phyloP scores from a whole-genome alignment of 2,329 filamentous ascomycete genomes.

The Lachnellula suecica region DNA sequence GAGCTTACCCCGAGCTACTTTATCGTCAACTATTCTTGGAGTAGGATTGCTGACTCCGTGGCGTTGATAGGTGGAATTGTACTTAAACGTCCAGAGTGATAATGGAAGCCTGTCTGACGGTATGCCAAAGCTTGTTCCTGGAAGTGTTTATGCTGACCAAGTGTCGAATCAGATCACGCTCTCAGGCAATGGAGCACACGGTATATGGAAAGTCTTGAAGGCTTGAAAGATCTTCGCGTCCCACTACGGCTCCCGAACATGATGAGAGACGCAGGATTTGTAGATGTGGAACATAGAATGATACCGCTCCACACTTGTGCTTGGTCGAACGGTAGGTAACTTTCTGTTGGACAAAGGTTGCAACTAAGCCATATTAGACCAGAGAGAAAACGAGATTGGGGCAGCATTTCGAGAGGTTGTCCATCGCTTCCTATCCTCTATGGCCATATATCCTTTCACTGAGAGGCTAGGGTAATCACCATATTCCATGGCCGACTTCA shows the following conservation, averaged over 20 bases:
- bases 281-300: constrained; percentile 64
- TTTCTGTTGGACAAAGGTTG: neutral
- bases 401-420: constrained; percentile 53
- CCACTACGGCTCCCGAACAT: constrained; percentile 51
- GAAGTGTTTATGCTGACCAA: constrained; percentile 11
- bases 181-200: constrained; percentile 66
- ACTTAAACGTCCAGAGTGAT: constrained; percentile 82
- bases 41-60: no score
- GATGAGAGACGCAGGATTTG: constrained; percentile 54
- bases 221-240: constrained; percentile 64
- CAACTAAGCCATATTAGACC: constrained; percentile 37
- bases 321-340: constrained; percentile 63
- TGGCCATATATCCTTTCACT: constrained; percentile 56
- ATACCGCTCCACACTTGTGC: constrained; percentile 67
- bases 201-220: constrained; percentile 62
- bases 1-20: no score
- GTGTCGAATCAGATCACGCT: constrained; percentile 51
- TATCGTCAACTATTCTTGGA: no score
- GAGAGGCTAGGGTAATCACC: constrained; percentile 25
- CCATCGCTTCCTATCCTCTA: constrained; percentile 51
- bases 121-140: constrained; percentile 32
- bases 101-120: constrained; percentile 73
- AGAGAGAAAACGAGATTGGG: constrained; percentile 53
- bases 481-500: constrained; percentile 1
- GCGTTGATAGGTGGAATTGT: no score